Evolutionary conservation across 208 protist genomes (phyloP).

Genomic region (Acanthamoeba castellanii): DNA sequence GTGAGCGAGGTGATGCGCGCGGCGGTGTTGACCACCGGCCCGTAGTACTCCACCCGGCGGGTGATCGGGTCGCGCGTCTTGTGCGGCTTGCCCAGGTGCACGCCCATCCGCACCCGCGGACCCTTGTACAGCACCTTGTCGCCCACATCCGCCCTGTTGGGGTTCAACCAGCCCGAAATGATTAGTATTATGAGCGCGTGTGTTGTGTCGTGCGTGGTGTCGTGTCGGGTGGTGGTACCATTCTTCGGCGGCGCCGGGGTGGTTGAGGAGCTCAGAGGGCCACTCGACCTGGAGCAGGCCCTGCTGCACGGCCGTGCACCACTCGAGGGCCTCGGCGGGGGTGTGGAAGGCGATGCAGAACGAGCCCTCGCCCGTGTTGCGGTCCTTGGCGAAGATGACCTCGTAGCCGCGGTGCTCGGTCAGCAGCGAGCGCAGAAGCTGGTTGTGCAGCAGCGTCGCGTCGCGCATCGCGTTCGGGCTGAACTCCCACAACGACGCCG

Average conservation of each 20-base stretch:
- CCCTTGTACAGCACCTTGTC: constrained; percentile 36
- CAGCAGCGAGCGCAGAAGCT: constrained; percentile 2
- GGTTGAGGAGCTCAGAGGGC: constrained; percentile 1
- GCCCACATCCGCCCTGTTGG: background rate
- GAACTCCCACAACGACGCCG: constrained; percentile 55
- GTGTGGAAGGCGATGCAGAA: constrained; percentile 68
- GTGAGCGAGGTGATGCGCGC: constrained; percentile 37
- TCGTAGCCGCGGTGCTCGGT: constrained; percentile 59
- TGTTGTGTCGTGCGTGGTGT: background rate
- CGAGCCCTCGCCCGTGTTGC: constrained; percentile 45
- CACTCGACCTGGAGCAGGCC: constrained; percentile 25
- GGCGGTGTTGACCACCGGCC: constrained; percentile 31
- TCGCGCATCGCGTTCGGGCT: constrained; percentile 36
- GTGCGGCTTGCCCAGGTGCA: constrained; percentile 22
- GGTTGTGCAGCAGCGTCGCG: constrained; percentile 64
- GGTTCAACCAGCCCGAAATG: too few species aligned
- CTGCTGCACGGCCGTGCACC: background rate
- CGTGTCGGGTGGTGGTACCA: background rate
- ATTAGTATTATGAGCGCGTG: background rate
- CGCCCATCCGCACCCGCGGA: constrained; percentile 35
- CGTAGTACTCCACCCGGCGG: constrained; percentile 25
- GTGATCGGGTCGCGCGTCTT: background rate
- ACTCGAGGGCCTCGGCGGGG: background rate
- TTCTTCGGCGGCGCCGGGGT: constrained; percentile 40
- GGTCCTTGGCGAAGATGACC: constrained; percentile 32